Percentiles rank a stretch among this genome's conserved stretches.
Conservation (phyloP, 2,329 filamentous ascomycete species). For the Pseudocercospora fuligena region DNA sequence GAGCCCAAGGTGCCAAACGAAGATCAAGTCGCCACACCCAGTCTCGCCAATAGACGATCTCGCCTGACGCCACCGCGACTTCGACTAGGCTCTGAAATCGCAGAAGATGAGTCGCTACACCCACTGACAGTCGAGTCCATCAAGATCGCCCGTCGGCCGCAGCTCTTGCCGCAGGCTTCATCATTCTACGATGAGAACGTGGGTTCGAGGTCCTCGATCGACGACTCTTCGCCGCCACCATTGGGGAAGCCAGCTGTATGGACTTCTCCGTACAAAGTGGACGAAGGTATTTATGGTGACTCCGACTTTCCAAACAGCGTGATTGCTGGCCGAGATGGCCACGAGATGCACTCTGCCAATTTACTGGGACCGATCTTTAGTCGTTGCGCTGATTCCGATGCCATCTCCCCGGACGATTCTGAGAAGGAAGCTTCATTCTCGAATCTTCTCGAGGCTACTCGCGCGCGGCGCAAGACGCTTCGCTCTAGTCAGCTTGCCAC, state of each 20-base stretch:
- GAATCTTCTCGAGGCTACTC: not conserved
- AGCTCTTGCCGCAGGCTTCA: not conserved
- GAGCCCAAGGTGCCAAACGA: not conserved
- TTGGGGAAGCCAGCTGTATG: not conserved
- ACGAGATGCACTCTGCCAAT: not conserved
- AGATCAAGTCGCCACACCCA: not conserved
- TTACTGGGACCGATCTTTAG: not conserved
- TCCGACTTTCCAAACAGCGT: not conserved
- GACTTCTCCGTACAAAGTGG: not conserved
- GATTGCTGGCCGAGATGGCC: not conserved
- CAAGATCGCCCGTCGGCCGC: not conserved
- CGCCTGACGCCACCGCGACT: not conserved
- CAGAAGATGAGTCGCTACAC: not conserved
- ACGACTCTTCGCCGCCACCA: not conserved
- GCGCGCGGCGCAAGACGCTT: not conserved
- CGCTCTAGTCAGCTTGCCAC: conserved; percentile 5
- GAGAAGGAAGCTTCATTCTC: not conserved
- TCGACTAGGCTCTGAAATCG: not conserved
- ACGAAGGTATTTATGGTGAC: not conserved
- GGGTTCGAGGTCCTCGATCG: not conserved
- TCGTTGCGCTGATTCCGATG: not conserved
- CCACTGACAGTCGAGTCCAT: not conserved
- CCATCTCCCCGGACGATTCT: not conserved
- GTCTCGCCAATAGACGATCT: not conserved
- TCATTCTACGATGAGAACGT: conserved; percentile 6